phyloP scores from a whole-genome alignment of 2,329 filamentous ascomycete genomes.

The Fusarium newnesense region DNA sequence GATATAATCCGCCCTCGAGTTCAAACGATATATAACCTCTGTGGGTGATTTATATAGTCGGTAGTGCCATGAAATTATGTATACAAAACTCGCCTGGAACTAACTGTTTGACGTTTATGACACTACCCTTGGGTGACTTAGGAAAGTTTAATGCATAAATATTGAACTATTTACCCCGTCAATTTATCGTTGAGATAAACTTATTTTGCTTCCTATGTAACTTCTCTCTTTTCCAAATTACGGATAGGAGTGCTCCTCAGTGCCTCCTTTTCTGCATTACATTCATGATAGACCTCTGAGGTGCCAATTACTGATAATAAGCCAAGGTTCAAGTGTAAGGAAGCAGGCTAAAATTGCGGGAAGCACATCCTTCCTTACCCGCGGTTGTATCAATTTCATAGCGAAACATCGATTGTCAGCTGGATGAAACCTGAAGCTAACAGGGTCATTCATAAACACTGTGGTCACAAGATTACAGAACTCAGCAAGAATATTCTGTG shows the following conservation, averaged over 20 bases:
- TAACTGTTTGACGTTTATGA: not conserved
- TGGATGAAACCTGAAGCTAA: constrained; percentile 16
- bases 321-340: not conserved
- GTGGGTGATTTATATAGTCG: not conserved
- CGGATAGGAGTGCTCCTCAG: too few relatives aligned
- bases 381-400: not conserved
- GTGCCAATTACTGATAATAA: not conserved
- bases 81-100: not conserved
- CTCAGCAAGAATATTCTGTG: not conserved
- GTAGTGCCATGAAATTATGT: not conserved
- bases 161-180: not conserved
- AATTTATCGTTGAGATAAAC: not conserved
- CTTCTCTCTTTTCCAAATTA: not conserved
- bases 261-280: not conserved
- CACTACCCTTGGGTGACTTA: not conserved
- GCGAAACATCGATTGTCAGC: constrained; percentile 13
- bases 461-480: constrained; percentile 12
- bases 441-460: constrained; percentile 1
- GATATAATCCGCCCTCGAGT: not conserved
- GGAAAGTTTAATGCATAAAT: not conserved
- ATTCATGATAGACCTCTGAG: not conserved
- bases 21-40: not conserved
- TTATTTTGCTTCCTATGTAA: not conserved
- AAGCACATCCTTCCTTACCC: not conserved
- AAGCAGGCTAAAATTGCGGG: not conserved